Percentiles rank a stretch among this genome's conserved stretches.
phyloP scores from a whole-genome alignment of 2,329 filamentous ascomycete genomes.

The Microsporum ferrugineum region DNA sequence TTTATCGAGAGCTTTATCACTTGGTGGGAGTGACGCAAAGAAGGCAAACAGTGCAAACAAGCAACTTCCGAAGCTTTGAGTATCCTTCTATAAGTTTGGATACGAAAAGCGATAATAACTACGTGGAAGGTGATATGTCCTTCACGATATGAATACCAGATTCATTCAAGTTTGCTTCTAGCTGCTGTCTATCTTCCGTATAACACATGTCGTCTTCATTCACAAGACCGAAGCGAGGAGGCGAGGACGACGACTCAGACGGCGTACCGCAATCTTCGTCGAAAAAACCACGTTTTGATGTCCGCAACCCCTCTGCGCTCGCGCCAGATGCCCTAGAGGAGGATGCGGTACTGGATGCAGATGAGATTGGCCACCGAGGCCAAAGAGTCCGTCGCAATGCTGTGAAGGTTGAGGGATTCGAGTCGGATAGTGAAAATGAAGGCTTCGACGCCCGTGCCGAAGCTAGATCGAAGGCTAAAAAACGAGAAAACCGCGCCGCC shows the following conservation, averaged over 20 bases:
- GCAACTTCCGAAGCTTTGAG: constrained; percentile 1
- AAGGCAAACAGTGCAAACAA: constrained; percentile 11
- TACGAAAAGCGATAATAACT: background rate
- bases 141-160: background rate
- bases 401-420: constrained; percentile 93
- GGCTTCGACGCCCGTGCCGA: constrained; percentile 68
- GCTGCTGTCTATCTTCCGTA: constrained; percentile 28
- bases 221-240: constrained; percentile 69
- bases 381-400: constrained; percentile 77
- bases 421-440: constrained; percentile 85
- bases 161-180: background rate
- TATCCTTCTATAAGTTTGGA: background rate
- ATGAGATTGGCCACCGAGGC: constrained; percentile 70
- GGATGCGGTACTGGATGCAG: constrained; percentile 63
- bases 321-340: constrained; percentile 70
- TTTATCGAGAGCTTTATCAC: background rate
- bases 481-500: constrained; percentile 28
- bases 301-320: constrained; percentile 85
- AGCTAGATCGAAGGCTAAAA: constrained; percentile 38
- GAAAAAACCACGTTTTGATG: constrained; percentile 85
- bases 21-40: constrained; percentile 24
- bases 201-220: constrained; percentile 41
- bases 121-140: background rate
- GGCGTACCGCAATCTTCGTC: constrained; percentile 56
- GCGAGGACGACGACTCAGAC: constrained; percentile 71